Base-by-base conservation (phyloP, 495 filamentous ascomycete species). In the Penicillium pancosmium region DNA sequence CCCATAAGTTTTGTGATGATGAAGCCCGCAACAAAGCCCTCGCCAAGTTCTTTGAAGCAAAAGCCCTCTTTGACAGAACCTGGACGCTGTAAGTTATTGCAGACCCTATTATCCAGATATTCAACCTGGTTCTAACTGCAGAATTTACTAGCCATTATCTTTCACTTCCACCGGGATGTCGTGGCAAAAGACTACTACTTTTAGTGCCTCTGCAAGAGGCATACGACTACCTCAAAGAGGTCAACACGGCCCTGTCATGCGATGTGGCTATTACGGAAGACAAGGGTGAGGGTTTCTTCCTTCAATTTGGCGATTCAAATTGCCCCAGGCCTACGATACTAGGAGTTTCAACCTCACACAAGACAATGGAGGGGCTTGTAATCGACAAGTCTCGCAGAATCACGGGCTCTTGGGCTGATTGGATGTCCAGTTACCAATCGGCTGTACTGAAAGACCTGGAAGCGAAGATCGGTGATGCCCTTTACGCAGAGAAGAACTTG, bases 181-280 rank as follows among this genome's bases (percentile, higher is more conserved):
- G 69, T 4, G 27, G 27, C 8, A 57, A 69, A 34, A 78, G 84
- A 48, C 81, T 85, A 9, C 64, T 89, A 9, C 62, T 92, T 18
- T 77, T 93, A 16, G 81, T 92, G 3, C 84, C 88, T 7, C 82
- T 82, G 3, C 50, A 63, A 4, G 88, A 94, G 65, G 82, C 91
- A 33, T 59, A 82, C 60, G 62, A 72, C 34, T 76, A 91, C 10
- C 71, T 94, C 0, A 50, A 75, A 2, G 74, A 82, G 13, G 84
- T 91, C 66, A 91, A 89, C 67, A 52, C 67, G 1, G 68, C 70
- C 8, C 71, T 18, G 61, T 72, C 0, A 75, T 71, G 19, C 36
- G 65, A 3, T 66, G 91, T 19, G 61, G 67, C 3, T 12, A 10
- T 27, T 3, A 51, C 10, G 31, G 49, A 31, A 31, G 27, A 34